phyloP scores from a whole-genome alignment of 1,139 yeast species.

The Nakaseomyces delphensis region DNA sequence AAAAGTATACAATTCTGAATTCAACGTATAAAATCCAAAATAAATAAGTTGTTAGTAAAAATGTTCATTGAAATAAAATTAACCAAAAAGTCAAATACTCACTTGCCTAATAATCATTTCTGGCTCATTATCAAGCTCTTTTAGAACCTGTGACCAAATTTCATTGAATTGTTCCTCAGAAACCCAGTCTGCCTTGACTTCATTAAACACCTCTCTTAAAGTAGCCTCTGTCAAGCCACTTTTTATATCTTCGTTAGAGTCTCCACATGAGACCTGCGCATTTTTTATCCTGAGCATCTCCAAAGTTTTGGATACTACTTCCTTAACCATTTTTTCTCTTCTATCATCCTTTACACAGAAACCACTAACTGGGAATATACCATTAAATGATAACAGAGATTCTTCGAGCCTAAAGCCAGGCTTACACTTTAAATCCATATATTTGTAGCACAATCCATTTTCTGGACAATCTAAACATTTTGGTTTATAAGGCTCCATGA shows the following conservation, averaged over 20 bases:
- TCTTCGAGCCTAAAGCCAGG: constrained; percentile 52
- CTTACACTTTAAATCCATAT: constrained; percentile 54
- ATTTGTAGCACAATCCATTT: constrained; percentile 65
- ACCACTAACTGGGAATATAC: constrained; percentile 51
- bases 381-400: constrained; percentile 50
- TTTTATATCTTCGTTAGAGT: constrained; percentile 33
- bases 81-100: constrained; percentile 24
- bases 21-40: constrained; percentile 21
- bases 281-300: constrained; percentile 60
- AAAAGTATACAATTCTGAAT: constrained; percentile 11
- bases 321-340: constrained; percentile 58
- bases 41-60: constrained; percentile 13
- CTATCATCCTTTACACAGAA: constrained; percentile 71
- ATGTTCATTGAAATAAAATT: constrained; percentile 6
- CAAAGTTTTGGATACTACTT: constrained; percentile 59
- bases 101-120: constrained; percentile 86
- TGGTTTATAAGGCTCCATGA: constrained; percentile 39
- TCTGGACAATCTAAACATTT: constrained; percentile 69
- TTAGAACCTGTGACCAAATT: constrained; percentile 62
- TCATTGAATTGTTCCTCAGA: constrained; percentile 71
- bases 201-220: constrained; percentile 49
- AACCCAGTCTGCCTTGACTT: constrained; percentile 46
- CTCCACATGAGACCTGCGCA: constrained; percentile 57
- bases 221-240: constrained; percentile 45
- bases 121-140: constrained; percentile 59